phyloP scores from a whole-genome alignment of 225 moss, liverwort and hornwort genomes.

The Ulota crispa region DNA sequence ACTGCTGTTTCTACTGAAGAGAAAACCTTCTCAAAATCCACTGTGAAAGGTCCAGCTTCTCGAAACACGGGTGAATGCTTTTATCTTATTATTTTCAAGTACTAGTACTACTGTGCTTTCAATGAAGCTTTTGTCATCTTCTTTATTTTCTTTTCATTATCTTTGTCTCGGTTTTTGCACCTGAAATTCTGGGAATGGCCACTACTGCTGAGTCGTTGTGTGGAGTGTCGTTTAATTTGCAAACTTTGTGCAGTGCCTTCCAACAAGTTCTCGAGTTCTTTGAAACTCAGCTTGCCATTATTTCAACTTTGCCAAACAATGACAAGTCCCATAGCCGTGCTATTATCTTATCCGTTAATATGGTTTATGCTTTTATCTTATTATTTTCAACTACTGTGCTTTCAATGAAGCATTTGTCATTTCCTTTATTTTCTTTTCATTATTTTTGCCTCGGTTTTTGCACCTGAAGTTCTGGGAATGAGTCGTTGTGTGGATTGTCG shows the following conservation, averaged over 20 bases:
- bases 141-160: neutral
- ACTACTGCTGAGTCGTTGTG: conserved; percentile 1
- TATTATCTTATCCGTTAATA: too few relatives aligned
- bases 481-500: neutral
- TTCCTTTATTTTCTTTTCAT: neutral
- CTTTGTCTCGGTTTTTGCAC: neutral
- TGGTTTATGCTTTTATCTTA: neutral
- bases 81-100: neutral
- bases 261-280: too few relatives aligned
- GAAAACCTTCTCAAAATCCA: conserved; percentile 38
- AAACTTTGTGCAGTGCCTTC: neutral
- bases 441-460: neutral
- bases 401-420: neutral
- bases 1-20: conserved; percentile 35
- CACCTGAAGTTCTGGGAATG: neutral
- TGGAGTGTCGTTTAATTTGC: neutral
- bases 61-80: neutral
- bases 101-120: neutral
- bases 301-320: too few relatives aligned
- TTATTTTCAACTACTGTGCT: neutral
- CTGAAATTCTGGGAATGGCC: neutral
- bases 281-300: too few relatives aligned
- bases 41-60: conserved; percentile 59
- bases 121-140: neutral
- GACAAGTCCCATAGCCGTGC: too few relatives aligned